Evolutionary conservation across 371 early-diverging fungal genomes (phyloP).

Genomic region (Circinella umbellata): DNA sequence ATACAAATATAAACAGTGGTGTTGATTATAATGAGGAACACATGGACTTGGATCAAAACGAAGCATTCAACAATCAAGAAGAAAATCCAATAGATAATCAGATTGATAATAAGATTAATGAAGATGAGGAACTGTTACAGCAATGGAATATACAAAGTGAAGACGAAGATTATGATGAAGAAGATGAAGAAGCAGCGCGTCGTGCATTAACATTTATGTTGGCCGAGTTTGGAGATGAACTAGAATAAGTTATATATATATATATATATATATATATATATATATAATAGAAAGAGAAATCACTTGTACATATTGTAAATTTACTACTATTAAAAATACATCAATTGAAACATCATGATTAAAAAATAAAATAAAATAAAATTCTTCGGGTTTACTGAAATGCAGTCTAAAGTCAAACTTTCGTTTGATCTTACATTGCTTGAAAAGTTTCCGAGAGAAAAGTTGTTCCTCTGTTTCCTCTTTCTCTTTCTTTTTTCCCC

Average conservation of each 20-base stretch:
- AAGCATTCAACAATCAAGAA: background rate
- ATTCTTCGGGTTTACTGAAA: background rate
- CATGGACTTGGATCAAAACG: background rate
- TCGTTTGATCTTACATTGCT: constrained; percentile 1
- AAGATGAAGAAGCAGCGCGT: constrained; percentile 16
- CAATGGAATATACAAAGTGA: background rate
- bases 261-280: too few species aligned
- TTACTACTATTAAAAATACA: too few species aligned
- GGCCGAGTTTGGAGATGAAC: constrained; percentile 13
- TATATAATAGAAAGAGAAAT: background rate
- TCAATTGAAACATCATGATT: background rate
- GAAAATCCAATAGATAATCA: too few species aligned
- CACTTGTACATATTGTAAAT: too few species aligned
- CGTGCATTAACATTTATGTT: constrained; percentile 21
- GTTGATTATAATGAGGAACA: background rate
- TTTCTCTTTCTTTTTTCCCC: constrained; percentile 2
- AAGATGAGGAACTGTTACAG: too few species aligned
- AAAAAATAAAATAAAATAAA: background rate
- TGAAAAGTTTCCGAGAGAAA: constrained; percentile 7
- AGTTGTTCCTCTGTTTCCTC: background rate
- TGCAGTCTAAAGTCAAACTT: constrained; percentile 16
- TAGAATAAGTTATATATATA: background rate
- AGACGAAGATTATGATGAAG: background rate
- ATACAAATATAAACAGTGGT: background rate
- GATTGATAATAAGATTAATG: too few species aligned